phyloP scores from a whole-genome alignment of 371 early-diverging fungal species.

The Parasitella parasitica region DNA sequence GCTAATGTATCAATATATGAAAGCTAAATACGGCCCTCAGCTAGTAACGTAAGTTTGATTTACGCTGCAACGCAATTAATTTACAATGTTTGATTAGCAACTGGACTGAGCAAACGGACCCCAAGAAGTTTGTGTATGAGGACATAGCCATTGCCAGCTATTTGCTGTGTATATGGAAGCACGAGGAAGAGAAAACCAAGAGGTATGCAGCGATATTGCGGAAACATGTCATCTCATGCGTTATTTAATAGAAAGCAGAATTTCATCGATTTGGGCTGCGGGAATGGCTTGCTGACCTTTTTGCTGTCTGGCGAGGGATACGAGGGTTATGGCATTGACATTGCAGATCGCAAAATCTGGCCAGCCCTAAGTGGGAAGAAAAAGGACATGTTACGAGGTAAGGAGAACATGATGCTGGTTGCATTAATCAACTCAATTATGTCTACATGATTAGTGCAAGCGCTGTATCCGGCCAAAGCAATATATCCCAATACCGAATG shows the following conservation, averaged over 20 bases:
- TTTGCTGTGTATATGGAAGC: slow-evolving; percentile 73
- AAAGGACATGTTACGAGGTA: slow-evolving; percentile 41
- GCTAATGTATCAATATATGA: slow-evolving; percentile 61
- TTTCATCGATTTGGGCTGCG: slow-evolving; percentile 91
- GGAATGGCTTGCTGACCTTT: slow-evolving; percentile 87
- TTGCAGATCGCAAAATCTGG: slow-evolving; percentile 81
- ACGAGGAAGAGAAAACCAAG: slow-evolving; percentile 35
- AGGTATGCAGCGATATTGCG: neutral
- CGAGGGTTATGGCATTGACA: slow-evolving; percentile 79
- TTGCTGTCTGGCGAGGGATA: slow-evolving; percentile 79
- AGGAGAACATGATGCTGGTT: neutral
- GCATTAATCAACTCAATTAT: neutral
- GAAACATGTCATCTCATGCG: neutral
- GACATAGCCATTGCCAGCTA: slow-evolving; percentile 86
- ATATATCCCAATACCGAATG: slow-evolving; percentile 63
- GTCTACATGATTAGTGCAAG: slow-evolving; percentile 41
- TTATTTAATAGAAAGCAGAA: slow-evolving; percentile 35
- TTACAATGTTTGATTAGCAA: slow-evolving; percentile 24
- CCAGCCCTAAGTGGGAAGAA: slow-evolving; percentile 22
- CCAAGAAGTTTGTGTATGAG: slow-evolving; percentile 82
- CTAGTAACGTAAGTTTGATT: slow-evolving; percentile 40
- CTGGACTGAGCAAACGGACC: slow-evolving; percentile 84
- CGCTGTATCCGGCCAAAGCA: slow-evolving; percentile 59
- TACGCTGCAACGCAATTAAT: neutral
- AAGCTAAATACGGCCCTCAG: slow-evolving; percentile 62